Base-by-base conservation (phyloP, 2,329 filamentous ascomycete species). In the Fusarium poae region DNA sequence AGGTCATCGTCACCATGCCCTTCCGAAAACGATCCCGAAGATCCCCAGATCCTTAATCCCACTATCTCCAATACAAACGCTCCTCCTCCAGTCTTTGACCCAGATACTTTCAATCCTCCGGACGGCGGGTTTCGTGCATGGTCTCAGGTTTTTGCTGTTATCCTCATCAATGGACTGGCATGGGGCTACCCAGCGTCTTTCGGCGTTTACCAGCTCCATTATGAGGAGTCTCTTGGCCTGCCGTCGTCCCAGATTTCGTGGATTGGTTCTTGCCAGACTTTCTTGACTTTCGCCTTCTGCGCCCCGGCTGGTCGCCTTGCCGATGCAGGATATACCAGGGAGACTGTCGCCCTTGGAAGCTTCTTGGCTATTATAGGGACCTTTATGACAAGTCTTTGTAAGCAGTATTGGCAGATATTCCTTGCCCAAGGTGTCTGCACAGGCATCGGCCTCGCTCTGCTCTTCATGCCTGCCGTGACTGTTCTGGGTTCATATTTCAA, bases 401-500 rank as follows among this genome's bases (percentile, higher is more conserved):
- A 73, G 9, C 67, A 76, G 50, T 87, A 86, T 76, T 87, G 82
- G 82, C 83, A 87, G 68, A 79, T 88, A 40, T 77, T 88, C 37
- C 77, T 88, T 15, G 78, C 84, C 2, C 86, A 88, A 72, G 86
- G 86, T 18, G 56, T 87, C 32, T 83, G 83, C 61, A 78, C 81
- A 5, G 85, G 85, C 2, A 64, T 86, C 10, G 87, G 87, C 5
- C 80, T 84, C 35, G 88, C 87, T 16, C 81, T 85, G 56, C 78
- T 88, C 35, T 90, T 87, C 75, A 83, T 88, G 61, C 85, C 88
- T 3, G 82, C 85, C 27, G 82, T 91, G 29, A 85, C 88, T 20
- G 83, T 91, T 42, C 79, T 90, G 13, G 85, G 87, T 16, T 86
- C 88, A 30, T 91, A 90, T 73, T 92, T 92, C 74, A 81, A 81